A percentile compares a stretch with the other conserved stretches of the same genome.
Evolutionary conservation across 2,329 filamentous ascomycete genomes (phyloP).

Genomic region (Cladosporium sp.): DNA sequence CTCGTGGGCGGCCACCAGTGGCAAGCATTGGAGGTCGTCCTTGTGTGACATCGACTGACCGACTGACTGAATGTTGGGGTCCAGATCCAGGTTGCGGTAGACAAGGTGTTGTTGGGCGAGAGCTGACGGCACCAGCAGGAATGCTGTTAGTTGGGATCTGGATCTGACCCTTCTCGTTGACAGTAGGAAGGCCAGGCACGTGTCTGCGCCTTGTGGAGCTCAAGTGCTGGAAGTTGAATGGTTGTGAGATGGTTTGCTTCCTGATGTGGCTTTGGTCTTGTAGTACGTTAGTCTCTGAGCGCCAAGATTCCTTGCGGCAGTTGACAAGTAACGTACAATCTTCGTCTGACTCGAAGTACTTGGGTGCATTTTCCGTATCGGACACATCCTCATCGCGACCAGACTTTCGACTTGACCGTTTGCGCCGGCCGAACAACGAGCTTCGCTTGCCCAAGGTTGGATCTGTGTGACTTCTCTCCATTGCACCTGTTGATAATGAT

Average conservation of each 20-base stretch:
- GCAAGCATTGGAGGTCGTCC: background rate
- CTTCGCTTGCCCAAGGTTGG: constrained; percentile 2
- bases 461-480: constrained; percentile 8
- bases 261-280: constrained; percentile 28
- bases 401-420: constrained; percentile 1
- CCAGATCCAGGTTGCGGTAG: background rate
- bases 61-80: constrained; percentile 3
- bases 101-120: constrained; percentile 14
- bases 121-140: constrained; percentile 8
- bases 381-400: background rate
- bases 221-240: constrained; percentile 62
- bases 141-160: constrained; percentile 43
- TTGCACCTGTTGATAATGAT: background rate
- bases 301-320: background rate
- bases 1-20: background rate
- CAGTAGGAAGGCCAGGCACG: constrained; percentile 49
- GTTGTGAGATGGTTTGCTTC: constrained; percentile 55
- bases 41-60: constrained; percentile 5
- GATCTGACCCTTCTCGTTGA: constrained; percentile 49
- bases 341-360: background rate
- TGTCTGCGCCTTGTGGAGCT: constrained; percentile 56
- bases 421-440: constrained; percentile 10
- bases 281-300: background rate
- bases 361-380: background rate
- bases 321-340: constrained; percentile 5